These are phyloP conservation scores for Fusarium lyarnte DNA, from an alignment of 2,329 filamentous ascomycete genomes.

Conservation along the genomic window DNA sequence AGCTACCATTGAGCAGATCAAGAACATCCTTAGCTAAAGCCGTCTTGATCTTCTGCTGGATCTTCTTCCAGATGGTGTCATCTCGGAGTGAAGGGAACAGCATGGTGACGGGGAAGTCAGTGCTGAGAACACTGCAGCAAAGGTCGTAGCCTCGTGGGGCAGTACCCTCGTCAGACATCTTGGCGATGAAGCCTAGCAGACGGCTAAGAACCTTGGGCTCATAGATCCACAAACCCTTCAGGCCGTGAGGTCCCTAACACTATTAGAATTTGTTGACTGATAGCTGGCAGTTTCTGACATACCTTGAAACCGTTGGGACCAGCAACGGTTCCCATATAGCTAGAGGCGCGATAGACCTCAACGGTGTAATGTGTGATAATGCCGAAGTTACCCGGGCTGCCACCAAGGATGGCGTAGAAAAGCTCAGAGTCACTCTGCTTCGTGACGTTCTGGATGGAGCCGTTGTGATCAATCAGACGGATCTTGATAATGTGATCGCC, in stretches of 20 bases:
- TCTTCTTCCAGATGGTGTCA: conserved; percentile 22
- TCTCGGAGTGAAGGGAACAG: conserved; percentile 50
- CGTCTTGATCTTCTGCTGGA: conserved; percentile 49
- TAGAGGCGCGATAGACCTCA: conserved; percentile 50
- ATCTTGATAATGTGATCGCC: conserved; percentile 63
- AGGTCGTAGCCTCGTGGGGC: conserved; percentile 59
- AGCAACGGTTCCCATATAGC: conserved; percentile 47
- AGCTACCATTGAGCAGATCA: conserved; percentile 48
- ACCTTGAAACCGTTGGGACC: conserved; percentile 26
- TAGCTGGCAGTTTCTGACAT: neutral
- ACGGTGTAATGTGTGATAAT: conserved; percentile 64
- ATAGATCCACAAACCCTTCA: conserved; percentile 56
- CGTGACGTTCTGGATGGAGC: conserved; percentile 56
- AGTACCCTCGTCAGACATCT: conserved; percentile 55
- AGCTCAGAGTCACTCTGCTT: conserved; percentile 62
- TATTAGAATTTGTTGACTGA: neutral
- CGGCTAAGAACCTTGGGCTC: conserved; percentile 49
- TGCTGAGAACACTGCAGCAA: conserved; percentile 58
- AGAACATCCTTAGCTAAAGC: conserved; percentile 51
- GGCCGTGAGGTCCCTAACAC: conserved; percentile 24
- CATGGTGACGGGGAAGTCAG: conserved; percentile 49
- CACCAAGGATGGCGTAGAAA: conserved; percentile 67
- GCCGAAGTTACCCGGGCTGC: conserved; percentile 67
- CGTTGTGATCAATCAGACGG: conserved; percentile 58
- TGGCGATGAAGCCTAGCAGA: conserved; percentile 52